Percentiles rank a stretch among this genome's conserved stretches.
phyloP scores from a whole-genome alignment of 208 protist species.

The Leishmania guyanensis region DNA sequence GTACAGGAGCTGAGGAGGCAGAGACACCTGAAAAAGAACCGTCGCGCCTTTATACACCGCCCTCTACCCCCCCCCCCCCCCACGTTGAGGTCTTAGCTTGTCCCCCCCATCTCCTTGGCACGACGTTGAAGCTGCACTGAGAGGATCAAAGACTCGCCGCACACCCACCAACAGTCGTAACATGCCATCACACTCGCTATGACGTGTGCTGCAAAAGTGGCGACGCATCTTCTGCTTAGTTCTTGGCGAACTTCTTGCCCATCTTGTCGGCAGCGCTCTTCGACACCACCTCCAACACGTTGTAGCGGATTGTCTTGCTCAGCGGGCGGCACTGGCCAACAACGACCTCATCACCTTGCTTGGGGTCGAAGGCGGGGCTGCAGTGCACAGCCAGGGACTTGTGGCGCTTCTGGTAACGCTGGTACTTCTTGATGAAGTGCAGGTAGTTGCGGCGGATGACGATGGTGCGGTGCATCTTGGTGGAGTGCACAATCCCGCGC shows the following conservation, averaged over 20 bases:
- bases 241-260: constrained; percentile 89
- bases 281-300: constrained; percentile 97
- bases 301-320: constrained; percentile 99
- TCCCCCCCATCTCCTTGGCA: no score
- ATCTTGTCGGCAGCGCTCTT: constrained; percentile 87
- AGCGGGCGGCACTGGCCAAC: constrained; percentile 99
- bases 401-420: constrained; percentile 99
- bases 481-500: constrained; percentile 97
- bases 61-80: background rate
- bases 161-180: constrained; percentile 4
- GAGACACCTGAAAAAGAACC: background rate
- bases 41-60: background rate
- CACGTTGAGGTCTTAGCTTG: background rate
- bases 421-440: constrained; percentile 99
- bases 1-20: background rate
- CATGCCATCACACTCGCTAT: background rate
- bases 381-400: constrained; percentile 98
- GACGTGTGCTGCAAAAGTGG: background rate
- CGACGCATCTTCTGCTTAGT: constrained; percentile 38
- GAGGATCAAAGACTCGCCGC: constrained; percentile 1
- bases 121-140: background rate
- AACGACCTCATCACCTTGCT: constrained; percentile 98
- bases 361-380: constrained; percentile 98
- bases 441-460: constrained; percentile 99
- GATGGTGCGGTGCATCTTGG: constrained; percentile 99